Evolutionary conservation across 768 basidiomycete genomes (phyloP), one percentile per base, ranked within the genome.

Genomic region (Ramaria rubella): DNA sequence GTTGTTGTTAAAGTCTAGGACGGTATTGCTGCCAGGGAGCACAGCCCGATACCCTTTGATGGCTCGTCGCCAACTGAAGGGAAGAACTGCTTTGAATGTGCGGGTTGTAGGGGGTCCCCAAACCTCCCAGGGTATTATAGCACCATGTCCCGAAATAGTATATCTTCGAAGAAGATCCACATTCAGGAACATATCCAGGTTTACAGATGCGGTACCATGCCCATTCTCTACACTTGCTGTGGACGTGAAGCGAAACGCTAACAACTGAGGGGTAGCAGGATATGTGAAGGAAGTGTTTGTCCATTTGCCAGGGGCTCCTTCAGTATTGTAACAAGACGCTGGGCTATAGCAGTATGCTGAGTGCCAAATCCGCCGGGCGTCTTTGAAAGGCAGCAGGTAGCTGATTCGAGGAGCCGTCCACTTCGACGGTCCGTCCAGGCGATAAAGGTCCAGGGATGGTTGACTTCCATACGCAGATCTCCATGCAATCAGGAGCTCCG

Each of bases 1-100:
- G 48, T 56, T 23, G 55, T 29, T 33, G 33, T 56, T 56, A 21
- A 56, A 56, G 33, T 56, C 55, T n/a, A 56, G 45, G 8, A 56
- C 45, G 27, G 24, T 48, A 45, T 48, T 48, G n/a, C 29, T 30
- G 15, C 34, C 26, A 29, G 53, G 52, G 17, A 56, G 44, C n/a
- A 56, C n/a, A 23, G 40, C 55, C 15, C 55, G 42, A 34, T 48
- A 56, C 3, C 55, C 55, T 8, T 40, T 43, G 15, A 56, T 56
- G 30, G 31, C 48, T 15, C 55, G 43, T 29, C 40, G 55, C 55
- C 55, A 56, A 15, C 34, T 24, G 8, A 27, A 45, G 21, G 55
- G 55, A 31, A 56, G 44, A 5, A 48, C 23, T 2, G 8, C 43
- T 26, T 30, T 45, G n/a, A 56, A 46, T 15, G 31, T 31, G 26